Evolutionary conservation across 2,329 filamentous ascomycete genomes (phyloP), one percentile per base, ranked within the genome.

Genomic region (Trichoderma citrinoviride): DNA sequence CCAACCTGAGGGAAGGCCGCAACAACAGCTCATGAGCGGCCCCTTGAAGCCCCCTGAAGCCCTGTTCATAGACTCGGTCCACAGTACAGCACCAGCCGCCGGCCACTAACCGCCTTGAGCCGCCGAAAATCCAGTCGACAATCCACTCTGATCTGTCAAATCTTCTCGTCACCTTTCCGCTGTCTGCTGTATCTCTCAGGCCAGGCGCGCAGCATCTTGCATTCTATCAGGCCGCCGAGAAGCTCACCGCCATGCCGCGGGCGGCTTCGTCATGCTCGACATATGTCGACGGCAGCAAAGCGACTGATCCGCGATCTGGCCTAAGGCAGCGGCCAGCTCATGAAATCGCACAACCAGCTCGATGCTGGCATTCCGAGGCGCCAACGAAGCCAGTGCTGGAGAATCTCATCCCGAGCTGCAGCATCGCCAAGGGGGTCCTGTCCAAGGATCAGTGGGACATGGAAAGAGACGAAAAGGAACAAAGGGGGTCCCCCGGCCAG

Each of bases 131-230:
- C 46, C 53, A 49, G 44, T 25, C 44, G 25, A 33, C 27, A 63
- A 21, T 49, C 52, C 52, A 57, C 61, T 46, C 33, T 53, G 61
- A 64, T 55, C 61, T 56, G 52, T 55, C 61, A 64, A 58, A 50
- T 49, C 40, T 17, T 19, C 10, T 29, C 33, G 21, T 50, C 56
- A 49, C 29, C 23, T 47, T 56, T 21, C 33, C 33, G 46, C 61
- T 23, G 46, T 44, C 33, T 37, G 33, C 23, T 41, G 33, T 21
- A 41, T 43, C 46, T 52, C 47, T 53, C 47, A 53, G 23, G 47
- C 58, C 47, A 61, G 47, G 58, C 23, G 49, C 58, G 23, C 58
- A 61, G 58, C 58, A 61, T 53, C 47, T 61, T 61, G 37, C 37
- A 33, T 43, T 44, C n/a, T 23, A 2, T 25, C 47, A 23, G 25